phyloP scores from a whole-genome alignment of 768 basidiomycete species.

The Termitomyces bulborhizus region DNA sequence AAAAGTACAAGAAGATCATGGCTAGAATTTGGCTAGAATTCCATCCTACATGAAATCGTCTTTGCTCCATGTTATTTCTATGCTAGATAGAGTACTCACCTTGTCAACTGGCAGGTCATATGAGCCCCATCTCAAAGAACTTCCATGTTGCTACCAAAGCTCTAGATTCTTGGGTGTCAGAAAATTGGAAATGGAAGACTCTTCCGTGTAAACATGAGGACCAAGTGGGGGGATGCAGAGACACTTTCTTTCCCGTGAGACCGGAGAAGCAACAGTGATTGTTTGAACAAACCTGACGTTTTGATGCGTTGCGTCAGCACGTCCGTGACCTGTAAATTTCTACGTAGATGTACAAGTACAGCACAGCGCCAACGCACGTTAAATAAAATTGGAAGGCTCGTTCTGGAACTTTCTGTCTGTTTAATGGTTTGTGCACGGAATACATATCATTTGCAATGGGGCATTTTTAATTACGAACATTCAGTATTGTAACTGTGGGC shows the following conservation, averaged over 20 bases:
- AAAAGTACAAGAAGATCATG: conserved; percentile 6
- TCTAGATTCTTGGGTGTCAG: no score
- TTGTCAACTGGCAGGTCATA: background rate
- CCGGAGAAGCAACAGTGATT: background rate
- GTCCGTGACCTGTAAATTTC: background rate
- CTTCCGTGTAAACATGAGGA: background rate
- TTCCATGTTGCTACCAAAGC: no score
- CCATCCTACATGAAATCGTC: background rate
- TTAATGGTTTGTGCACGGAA: background rate
- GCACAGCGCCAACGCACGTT: background rate
- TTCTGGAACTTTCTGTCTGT: no score
- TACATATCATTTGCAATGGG: background rate
- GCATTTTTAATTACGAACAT: no score
- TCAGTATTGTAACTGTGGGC: no score
- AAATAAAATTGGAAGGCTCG: no score
- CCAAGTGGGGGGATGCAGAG: background rate
- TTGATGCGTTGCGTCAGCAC: background rate
- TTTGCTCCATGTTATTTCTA: conserved; percentile 2
- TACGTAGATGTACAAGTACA: no score
- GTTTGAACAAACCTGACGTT: background rate
- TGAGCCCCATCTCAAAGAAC: no score
- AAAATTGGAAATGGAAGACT: background rate
- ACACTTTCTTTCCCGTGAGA: background rate
- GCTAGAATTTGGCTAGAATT: no score
- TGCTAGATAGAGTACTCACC: background rate